Percentiles rank a stretch among this genome's conserved stretches.
Evolutionary conservation across 805 yeast genomes (phyloP).

Genomic region (Metschnikowia arizonensis): DNA sequence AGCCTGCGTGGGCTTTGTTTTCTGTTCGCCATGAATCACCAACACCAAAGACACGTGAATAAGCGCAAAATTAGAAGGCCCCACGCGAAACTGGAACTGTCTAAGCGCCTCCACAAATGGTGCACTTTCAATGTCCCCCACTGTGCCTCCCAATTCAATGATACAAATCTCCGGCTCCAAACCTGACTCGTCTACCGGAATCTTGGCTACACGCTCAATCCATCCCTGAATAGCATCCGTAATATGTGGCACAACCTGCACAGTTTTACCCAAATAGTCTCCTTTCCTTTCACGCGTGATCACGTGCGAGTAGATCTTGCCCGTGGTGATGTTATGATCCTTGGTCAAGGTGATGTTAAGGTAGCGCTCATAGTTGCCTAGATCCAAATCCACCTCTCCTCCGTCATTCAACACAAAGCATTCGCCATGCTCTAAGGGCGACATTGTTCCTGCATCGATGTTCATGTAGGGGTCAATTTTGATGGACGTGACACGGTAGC

Average conservation of each 20-base stretch:
- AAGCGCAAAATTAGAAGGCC: conserved; percentile 87
- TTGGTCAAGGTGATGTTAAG: conserved; percentile 86
- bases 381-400: conserved; percentile 97
- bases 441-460: conserved; percentile 99
- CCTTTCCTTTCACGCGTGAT: conserved; percentile 95
- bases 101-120: conserved; percentile 98
- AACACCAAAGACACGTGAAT: conserved; percentile 97
- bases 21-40: conserved; percentile 97
- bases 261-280: conserved; percentile 98
- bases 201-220: conserved; percentile 87
- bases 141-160: conserved; percentile 98
- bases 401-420: conserved; percentile 97
- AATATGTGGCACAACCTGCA: conserved; percentile 97
- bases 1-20: conserved; percentile 99
- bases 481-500: conserved; percentile 92
- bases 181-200: conserved; percentile 89
- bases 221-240: conserved; percentile 98
- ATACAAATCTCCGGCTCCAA: conserved; percentile 94
- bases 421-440: conserved; percentile 98
- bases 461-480: conserved; percentile 99
- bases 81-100: conserved; percentile 98
- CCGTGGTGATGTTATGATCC: conserved; percentile 97
- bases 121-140: conserved; percentile 98
- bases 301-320: conserved; percentile 91
- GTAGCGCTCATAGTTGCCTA: conserved; percentile 97